A percentile compares a stretch with the other conserved stretches of the same genome.
Conservation (phyloP, 495 filamentous ascomycete genomes). For the Aspergillus bridgeri region DNA sequence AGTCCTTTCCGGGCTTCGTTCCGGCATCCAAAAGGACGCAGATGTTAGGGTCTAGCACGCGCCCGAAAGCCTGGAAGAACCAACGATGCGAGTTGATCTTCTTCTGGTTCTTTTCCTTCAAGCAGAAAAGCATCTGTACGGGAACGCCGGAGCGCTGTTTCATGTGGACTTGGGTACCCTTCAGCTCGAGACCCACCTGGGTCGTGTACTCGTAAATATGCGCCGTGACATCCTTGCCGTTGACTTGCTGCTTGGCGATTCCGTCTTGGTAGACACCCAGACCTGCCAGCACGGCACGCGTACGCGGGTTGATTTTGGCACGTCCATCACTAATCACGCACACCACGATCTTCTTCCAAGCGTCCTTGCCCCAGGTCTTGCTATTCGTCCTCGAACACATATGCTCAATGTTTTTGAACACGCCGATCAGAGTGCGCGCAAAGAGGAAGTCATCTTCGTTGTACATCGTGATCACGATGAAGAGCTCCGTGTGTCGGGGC, state of each 20-base stretch:
- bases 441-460: conserved; percentile 98
- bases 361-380: conserved; percentile 97
- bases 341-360: conserved; percentile 99
- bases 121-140: conserved; percentile 95
- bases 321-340: conserved; percentile 98
- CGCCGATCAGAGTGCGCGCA: conserved; percentile 93
- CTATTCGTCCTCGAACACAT: conserved; percentile 89
- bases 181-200: conserved; percentile 81
- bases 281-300: conserved; percentile 82
- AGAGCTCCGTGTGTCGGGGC: conserved; percentile 89
- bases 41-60: conserved; percentile 89
- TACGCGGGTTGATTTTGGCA: conserved; percentile 95
- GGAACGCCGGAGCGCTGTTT: conserved; percentile 72
- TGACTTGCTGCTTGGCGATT: conserved; percentile 98
- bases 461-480: conserved; percentile 99
- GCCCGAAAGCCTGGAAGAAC: conserved; percentile 98
- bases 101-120: conserved; percentile 99
- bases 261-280: conserved; percentile 98
- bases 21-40: conserved; percentile 96
- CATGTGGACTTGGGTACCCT: conserved; percentile 81
- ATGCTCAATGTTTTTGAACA: conserved; percentile 97
- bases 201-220: conserved; percentile 99
- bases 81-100: conserved; percentile 99
- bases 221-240: conserved; percentile 92
- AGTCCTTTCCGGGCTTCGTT: conserved; percentile 87